Evolutionary conservation across 495 filamentous ascomycete genomes (phyloP), one percentile per base, ranked within the genome.

Genomic region (Penicillium salamii): DNA sequence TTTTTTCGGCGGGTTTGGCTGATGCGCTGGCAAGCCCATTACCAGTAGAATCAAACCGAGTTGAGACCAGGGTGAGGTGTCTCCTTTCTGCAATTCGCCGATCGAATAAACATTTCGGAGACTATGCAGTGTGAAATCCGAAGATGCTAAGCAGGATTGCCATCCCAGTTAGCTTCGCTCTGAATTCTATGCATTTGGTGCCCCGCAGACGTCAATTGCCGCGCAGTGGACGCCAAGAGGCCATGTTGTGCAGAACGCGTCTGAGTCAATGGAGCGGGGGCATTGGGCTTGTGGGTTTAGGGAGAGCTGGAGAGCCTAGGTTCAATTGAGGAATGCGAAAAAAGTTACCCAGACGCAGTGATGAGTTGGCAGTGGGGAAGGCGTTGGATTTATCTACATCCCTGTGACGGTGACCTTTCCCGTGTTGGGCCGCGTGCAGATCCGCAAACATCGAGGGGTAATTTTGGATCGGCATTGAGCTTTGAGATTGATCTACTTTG

Each of bases 11-110:
- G 46, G 51, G 49, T 62, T 58, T 61, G 57, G 61, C 75, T 88
- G 90, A 90, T 96, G 90, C 83, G 90, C 77, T 96, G 90, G 90
- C 90, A 86, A 70, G 76, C 76, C 88, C 78, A 74, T 83, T 80
- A 77, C 90, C 89, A 93, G 85, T 88, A 74, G 80, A 62, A 58
- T 61, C 36, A 42, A 59, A 49, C 82, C 78, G 73, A 81, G 70
- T 55, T 37, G 53, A 64, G 50, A 43, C 42, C 49, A 50, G 53
- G 50, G 49, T 45, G 34, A 50, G 44, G 24, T 53, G 59, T 39
- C 42, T 38, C 34, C 36, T 35, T 33, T 49, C 52, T 57, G 57
- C 57, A 58, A 63, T 58, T 58, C 49, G 61, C 54, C 52, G 57
- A 63, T 61, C 57, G 12, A 57, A 28, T 45, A 53, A 14, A 31